Conservation (phyloP, 768 basidiomycete species). For the Kwoniella shandongensis region DNA sequence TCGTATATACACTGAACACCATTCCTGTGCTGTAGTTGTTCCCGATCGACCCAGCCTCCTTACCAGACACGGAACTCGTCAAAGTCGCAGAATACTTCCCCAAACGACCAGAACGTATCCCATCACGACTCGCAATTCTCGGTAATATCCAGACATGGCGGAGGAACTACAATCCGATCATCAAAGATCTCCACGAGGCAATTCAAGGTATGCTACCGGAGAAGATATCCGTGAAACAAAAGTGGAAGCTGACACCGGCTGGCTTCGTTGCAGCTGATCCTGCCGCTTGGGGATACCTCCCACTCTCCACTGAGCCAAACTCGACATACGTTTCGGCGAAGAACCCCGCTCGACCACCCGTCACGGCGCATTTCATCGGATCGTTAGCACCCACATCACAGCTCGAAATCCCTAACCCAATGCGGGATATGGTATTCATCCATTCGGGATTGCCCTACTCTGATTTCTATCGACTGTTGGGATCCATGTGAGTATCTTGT, state of each 20-base stretch:
- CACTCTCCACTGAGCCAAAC: constrained; percentile 6
- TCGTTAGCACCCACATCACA: constrained; percentile 2
- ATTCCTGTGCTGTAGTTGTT: constrained; percentile 10
- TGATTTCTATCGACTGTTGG: constrained; percentile 20
- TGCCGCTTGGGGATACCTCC: constrained; percentile 11
- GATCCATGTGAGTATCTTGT: constrained; percentile 15
- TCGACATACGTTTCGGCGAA: constrained; percentile 4
- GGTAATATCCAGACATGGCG: constrained; percentile 18
- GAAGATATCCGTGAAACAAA: background rate
- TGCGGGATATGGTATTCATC: constrained; percentile 15
- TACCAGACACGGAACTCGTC: constrained; percentile 11
- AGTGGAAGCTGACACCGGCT: background rate
- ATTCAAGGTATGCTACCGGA: constrained; percentile 5
- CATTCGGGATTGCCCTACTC: constrained; percentile 16
- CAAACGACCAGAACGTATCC: constrained; percentile 14
- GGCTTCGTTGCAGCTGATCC: constrained; percentile 12
- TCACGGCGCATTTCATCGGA: constrained; percentile 17
- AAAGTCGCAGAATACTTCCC: constrained; percentile 13
- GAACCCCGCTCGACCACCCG: constrained; percentile 11
- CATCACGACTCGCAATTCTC: constrained; percentile 19
- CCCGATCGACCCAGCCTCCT: constrained; percentile 7
- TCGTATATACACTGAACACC: too few relatives aligned
- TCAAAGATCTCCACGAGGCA: constrained; percentile 13
- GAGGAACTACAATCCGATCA: constrained; percentile 17
- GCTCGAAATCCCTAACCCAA: constrained; percentile 12